Base-by-base conservation (phyloP, 2,329 filamentous ascomycete genomes). In the Pseudogymnoascus sp. region DNA sequence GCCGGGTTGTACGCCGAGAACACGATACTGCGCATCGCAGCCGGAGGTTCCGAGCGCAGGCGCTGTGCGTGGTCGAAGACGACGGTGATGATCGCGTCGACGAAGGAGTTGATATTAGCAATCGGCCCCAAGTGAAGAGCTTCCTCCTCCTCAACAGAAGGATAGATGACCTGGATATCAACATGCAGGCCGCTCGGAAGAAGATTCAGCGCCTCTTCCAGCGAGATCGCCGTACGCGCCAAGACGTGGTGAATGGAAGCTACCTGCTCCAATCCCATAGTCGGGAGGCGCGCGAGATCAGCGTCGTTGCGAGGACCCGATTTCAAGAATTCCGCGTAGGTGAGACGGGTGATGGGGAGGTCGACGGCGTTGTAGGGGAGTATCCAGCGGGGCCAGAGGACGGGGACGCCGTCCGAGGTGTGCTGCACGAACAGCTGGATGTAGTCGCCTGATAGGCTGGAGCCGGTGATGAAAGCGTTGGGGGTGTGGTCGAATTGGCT, bases 381-480 rank as follows among this genome's bases (percentile, higher is more conserved):
- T 7, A 88, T 90, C 88, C 93, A 97, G 65, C 83, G 83, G 4
- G 93, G 93, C 83, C 91, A 96, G 25, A 98, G 80, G 1, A 99
- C 90, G 0, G 93, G 92, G 0, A 96, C 79, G 1, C 89, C 88
- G 73, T 99, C 95, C 66, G 86, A 88, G 0, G 93, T 98, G 69
- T 96, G 84, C 73, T 99, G 95, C 23, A 98, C 90, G 72, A 92
- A 96, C 6, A 99, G 79, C 64, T 93, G 86, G 23, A 96, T 87
- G 75, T 98, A 98, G 72, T 98, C 90, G n/a, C 95, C 95, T 2
- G 92, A 96, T 63, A 99, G 77, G 77, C 93, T 98, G 8, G 93
- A 98, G 0, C 93, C 95, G 0, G 93, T 98, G 16, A 99, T 91
- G 23, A 98, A 85, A 23, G 92, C 90, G 72, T 85, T 95, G 23